Evolutionary conservation across 2,329 filamentous ascomycete genomes (phyloP), one percentile per base, ranked within the genome.

Genomic region (Achaetomium macrosporum): DNA sequence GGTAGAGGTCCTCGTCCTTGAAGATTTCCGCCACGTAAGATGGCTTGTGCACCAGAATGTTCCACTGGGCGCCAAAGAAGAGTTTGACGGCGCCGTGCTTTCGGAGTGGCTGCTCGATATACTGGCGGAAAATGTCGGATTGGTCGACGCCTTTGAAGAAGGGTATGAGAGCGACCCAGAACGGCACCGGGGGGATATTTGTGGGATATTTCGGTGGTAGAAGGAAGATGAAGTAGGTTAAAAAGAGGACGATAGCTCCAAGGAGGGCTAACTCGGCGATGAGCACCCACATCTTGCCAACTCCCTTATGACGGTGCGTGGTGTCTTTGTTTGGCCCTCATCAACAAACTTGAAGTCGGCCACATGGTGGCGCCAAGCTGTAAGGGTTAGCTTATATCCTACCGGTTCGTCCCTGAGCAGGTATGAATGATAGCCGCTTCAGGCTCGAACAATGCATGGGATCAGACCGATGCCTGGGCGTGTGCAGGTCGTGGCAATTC

Each of bases 11-110:
- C 41, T 70, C 66, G 13, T 66, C 52, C 46, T 63, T 66, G 59
- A 70, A 66, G 0, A 70, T 59, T 20, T 76, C 70, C 3, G 68
- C 66, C 3, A 78, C 56, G 52, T 72, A 74, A 0, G 67, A 59
- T 1, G 75, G 74, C 5, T 68, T 68, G 43, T 70, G 71, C 1
- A 76, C 70, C 11, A 78, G 63, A 3, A 78, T 64, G 43, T 74
- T 76, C 76, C 76, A 78, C 39, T 68, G 69, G 0, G 71, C 73
- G 1, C 69, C 74, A 33, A 76, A 76, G 64, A 74, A 77, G 29
- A 77, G 63, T 51, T 75, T 71, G 16, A 76, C 75, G 1, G 74
- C 75, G 4, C 75, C 71, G 42, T 71, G 66, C n/a, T 62, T 63
- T 10, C 63, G 62, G 6, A 73, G 60, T 2, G 70, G 71, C 48